phyloP scores from a whole-genome alignment of 2,329 filamentous ascomycete genomes.

The Penicillium sp. region DNA sequence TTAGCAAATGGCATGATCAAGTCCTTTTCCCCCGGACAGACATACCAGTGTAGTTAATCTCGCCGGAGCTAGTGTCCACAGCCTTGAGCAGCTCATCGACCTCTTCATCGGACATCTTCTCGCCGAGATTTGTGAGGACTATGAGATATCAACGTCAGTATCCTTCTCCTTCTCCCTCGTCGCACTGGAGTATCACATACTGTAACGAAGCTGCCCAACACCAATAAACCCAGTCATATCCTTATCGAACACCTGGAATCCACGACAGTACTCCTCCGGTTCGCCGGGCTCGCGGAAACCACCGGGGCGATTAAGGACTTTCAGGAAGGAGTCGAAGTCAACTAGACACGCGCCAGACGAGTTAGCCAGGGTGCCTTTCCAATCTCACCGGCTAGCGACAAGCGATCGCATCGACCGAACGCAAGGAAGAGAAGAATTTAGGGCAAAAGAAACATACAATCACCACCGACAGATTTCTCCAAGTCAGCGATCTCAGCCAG shows the following conservation, averaged over 20 bases:
- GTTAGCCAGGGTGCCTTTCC: conserved; percentile 1
- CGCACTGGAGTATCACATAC: conserved; percentile 33
- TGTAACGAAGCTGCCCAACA: conserved; percentile 94
- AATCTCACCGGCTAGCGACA: not conserved
- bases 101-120: conserved; percentile 99
- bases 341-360: conserved; percentile 52
- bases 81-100: conserved; percentile 98
- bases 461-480: conserved; percentile 81
- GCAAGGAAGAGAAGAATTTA: not conserved
- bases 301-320: conserved; percentile 92
- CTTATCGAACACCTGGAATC: conserved; percentile 99
- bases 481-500: conserved; percentile 87
- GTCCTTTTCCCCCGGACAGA: no score
- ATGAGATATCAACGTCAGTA: conserved; percentile 4
- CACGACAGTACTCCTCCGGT: conserved; percentile 96
- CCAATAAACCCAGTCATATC: conserved; percentile 98
- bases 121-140: conserved; percentile 93
- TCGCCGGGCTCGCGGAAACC: conserved; percentile 98
- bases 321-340: conserved; percentile 96
- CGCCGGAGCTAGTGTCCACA: conserved; percentile 89
- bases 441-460: conserved; percentile 64
- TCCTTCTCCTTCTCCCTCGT: not conserved
- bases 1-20: not conserved
- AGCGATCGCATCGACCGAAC: not conserved
- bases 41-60: conserved; percentile 95